These are phyloP conservation scores for Poa pratensis DNA, from an alignment of 176 grass and related monocot genomes.

Conservation along the genomic window DNA sequence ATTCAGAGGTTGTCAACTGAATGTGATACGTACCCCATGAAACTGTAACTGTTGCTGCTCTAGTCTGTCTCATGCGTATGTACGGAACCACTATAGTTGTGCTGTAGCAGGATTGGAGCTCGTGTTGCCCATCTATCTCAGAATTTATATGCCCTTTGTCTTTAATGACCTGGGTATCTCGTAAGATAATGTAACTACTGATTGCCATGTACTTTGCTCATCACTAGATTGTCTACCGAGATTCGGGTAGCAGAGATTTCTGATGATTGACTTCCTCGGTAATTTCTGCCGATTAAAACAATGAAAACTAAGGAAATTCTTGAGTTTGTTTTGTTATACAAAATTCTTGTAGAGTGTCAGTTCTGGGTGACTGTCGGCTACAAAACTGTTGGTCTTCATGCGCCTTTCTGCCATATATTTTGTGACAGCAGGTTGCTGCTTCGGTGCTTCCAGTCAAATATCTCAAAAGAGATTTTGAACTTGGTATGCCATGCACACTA, in stretches of 20 bases:
- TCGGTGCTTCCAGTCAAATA: neutral
- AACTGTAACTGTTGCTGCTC: neutral
- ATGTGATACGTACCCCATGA: neutral
- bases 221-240: no score
- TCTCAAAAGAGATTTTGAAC: neutral
- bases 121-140: neutral
- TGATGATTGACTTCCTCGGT: no score
- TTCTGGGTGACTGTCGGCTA: neutral
- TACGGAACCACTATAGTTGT: neutral
- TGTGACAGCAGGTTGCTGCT: neutral
- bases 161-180: no score
- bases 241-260: no score
- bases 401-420: neutral
- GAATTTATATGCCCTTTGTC: neutral
- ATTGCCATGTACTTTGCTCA: no score
- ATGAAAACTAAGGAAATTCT: no score
- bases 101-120: neutral
- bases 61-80: no score
- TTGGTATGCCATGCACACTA: neutral
- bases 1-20: neutral
- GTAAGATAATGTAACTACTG: no score
- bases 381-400: neutral
- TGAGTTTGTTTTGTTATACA: no score
- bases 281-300: no score
- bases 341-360: no score